These are phyloP conservation scores for Salvia hispanica DNA, from an alignment of 257 asterid species.

Conservation along the genomic window DNA sequence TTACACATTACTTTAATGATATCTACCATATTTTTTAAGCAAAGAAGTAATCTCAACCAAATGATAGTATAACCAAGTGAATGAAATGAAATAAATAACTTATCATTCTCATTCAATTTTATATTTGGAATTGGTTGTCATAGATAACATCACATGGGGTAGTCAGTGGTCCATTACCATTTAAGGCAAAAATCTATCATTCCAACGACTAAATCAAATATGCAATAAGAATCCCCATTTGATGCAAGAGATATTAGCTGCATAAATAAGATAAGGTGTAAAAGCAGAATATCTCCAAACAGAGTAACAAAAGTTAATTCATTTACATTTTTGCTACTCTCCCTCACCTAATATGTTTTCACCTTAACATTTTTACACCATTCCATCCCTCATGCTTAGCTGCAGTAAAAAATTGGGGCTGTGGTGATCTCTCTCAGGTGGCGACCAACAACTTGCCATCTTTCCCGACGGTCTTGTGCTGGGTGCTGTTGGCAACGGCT, in stretches of 20 bases:
- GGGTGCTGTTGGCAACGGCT: slow-evolving; percentile 55
- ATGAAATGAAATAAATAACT: too few species aligned
- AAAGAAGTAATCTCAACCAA: too few species aligned
- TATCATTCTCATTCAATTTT: too few species aligned
- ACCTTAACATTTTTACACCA: too few species aligned
- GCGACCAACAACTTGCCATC: slow-evolving; percentile 80
- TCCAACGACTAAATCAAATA: slow-evolving; percentile 28
- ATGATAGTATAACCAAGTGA: too few species aligned
- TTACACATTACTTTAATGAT: too few species aligned
- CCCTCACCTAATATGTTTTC: slow-evolving; percentile 1
- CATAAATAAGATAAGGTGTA: slow-evolving; percentile 26
- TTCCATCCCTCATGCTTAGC: slow-evolving; percentile 26
- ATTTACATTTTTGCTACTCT: slow-evolving; percentile 45
- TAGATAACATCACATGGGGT: too few species aligned
- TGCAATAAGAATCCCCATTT: slow-evolving; percentile 16
- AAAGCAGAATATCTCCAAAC: slow-evolving; percentile 35
- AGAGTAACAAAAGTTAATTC: slow-evolving; percentile 35
- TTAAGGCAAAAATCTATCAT: slow-evolving; percentile 36
- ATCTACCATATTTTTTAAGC: too few species aligned
- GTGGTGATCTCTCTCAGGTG: slow-evolving; percentile 52
- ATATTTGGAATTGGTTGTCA: too few species aligned
- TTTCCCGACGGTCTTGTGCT: slow-evolving; percentile 42
- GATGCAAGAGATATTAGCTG: slow-evolving; percentile 28
- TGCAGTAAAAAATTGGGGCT: neutral
- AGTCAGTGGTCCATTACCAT: neutral